Evolutionary conservation across 2,329 filamentous ascomycete genomes (phyloP).

Genomic region (Penicillium sp.): DNA sequence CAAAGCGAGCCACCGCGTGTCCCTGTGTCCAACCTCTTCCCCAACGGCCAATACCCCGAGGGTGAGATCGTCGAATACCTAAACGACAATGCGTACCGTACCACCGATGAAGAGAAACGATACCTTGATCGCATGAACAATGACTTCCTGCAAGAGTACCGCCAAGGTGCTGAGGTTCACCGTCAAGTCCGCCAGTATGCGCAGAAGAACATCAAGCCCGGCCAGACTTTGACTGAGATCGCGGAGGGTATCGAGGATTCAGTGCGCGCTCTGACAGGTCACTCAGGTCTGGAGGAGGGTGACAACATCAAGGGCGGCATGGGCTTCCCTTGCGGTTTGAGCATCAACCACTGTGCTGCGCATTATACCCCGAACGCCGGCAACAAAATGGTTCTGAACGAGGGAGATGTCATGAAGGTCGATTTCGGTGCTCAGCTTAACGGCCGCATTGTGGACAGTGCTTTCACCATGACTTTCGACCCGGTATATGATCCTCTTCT

Average conservation of each 20-base stretch:
- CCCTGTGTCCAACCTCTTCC: constrained; percentile 70
- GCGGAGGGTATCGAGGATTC: constrained; percentile 84
- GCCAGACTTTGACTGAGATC: constrained; percentile 76
- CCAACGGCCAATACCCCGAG: constrained; percentile 68
- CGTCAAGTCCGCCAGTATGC: constrained; percentile 83
- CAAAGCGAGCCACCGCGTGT: constrained; percentile 79
- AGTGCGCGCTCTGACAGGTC: constrained; percentile 73
- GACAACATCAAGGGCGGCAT: constrained; percentile 77
- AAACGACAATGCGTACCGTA: constrained; percentile 75
- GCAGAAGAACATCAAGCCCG: constrained; percentile 76
- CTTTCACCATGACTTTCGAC: constrained; percentile 68
- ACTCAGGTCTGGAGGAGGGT: constrained; percentile 73
- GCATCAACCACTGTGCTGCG: constrained; percentile 80
- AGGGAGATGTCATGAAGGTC: constrained; percentile 71
- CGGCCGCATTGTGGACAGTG: constrained; percentile 69
- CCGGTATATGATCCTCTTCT: constrained; percentile 68
- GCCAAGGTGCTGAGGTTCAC: constrained; percentile 84
- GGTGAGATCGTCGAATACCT: constrained; percentile 77
- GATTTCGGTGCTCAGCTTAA: constrained; percentile 72
- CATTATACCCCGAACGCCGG: constrained; percentile 87
- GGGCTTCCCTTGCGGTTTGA: constrained; percentile 82
- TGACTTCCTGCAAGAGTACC: constrained; percentile 77
- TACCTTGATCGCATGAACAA: constrained; percentile 77
- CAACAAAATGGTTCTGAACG: constrained; percentile 69
- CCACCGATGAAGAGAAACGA: constrained; percentile 80